phyloP scores from a whole-genome alignment of 169 alveolate species.

The Plasmodium chabaudi region DNA sequence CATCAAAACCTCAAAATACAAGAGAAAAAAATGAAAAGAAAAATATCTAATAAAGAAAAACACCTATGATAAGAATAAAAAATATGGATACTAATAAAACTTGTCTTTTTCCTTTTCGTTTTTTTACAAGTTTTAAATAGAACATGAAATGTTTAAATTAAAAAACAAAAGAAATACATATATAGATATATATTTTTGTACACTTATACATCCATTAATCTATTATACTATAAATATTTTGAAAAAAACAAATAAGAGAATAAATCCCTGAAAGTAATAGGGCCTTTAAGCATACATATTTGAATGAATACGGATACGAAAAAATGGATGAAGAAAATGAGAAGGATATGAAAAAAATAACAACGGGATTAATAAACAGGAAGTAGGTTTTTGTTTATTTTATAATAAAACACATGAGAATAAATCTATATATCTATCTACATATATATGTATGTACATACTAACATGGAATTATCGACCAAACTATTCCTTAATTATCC shows the following conservation, averaged over 20 bases:
- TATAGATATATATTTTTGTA: neutral
- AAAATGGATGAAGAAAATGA: constrained; percentile 69
- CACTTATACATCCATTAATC: too few species aligned
- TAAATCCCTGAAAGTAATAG: neutral
- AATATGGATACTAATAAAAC: neutral
- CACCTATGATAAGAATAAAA: neutral
- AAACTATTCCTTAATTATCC: neutral
- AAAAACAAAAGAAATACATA: neutral
- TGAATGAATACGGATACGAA: constrained; percentile 40
- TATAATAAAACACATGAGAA: neutral
- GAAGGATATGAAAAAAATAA: constrained; percentile 7
- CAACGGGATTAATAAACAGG: constrained; percentile 36
- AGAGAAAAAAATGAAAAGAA: constrained; percentile 2
- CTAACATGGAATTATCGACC: too few species aligned
- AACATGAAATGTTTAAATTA: constrained; percentile 4
- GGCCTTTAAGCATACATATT: constrained; percentile 6
- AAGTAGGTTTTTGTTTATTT: constrained; percentile 17
- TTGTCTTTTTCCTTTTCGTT: neutral
- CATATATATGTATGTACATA: too few species aligned
- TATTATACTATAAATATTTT: neutral
- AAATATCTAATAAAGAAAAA: neutral
- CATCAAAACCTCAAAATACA: neutral
- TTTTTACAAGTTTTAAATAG: neutral
- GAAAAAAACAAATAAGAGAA: constrained; percentile 1
- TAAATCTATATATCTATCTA: too few species aligned